Conservation (phyloP, 345 rosid species). For the Salix viminalis region DNA sequence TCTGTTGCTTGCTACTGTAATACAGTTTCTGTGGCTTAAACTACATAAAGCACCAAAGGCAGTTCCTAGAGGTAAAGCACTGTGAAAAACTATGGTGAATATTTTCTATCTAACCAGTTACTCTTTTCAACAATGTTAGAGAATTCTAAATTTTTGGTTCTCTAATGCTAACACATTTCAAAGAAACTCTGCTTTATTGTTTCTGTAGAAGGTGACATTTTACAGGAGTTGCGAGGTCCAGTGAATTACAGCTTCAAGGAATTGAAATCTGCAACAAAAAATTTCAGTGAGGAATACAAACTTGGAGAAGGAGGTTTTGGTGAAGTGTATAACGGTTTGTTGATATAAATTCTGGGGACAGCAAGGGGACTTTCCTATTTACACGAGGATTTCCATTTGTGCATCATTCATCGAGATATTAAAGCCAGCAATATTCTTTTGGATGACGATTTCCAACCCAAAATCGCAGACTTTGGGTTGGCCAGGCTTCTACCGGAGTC, state of each 20-base stretch:
- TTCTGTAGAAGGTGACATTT: constrained; percentile 26
- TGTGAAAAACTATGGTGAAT: neutral
- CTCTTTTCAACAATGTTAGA: too few species aligned
- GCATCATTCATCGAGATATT: constrained; percentile 54
- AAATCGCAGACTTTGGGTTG: constrained; percentile 52
- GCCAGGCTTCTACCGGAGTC: constrained; percentile 43
- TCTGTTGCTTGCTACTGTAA: constrained; percentile 8
- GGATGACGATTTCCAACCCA: constrained; percentile 39
- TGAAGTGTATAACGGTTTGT: constrained; percentile 39
- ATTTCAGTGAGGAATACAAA: constrained; percentile 33
- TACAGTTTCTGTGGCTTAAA: constrained; percentile 26
- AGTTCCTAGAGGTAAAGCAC: constrained; percentile 19
- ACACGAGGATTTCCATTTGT: constrained; percentile 44
- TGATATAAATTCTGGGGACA: constrained; percentile 42
- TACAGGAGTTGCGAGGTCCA: constrained; percentile 40
- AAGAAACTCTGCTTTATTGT: neutral
- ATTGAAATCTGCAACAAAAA: constrained; percentile 36
- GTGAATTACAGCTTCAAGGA: constrained; percentile 37
- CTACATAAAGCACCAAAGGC: constrained; percentile 16
- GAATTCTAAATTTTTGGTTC: too few species aligned
- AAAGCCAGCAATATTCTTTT: constrained; percentile 46
- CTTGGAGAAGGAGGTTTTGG: constrained; percentile 54
- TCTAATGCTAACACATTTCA: too few species aligned
- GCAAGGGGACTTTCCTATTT: constrained; percentile 49
- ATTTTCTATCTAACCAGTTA: too few species aligned